phyloP scores from a whole-genome alignment of 2,329 filamentous ascomycete genomes.

The Sarocladium strictum region DNA sequence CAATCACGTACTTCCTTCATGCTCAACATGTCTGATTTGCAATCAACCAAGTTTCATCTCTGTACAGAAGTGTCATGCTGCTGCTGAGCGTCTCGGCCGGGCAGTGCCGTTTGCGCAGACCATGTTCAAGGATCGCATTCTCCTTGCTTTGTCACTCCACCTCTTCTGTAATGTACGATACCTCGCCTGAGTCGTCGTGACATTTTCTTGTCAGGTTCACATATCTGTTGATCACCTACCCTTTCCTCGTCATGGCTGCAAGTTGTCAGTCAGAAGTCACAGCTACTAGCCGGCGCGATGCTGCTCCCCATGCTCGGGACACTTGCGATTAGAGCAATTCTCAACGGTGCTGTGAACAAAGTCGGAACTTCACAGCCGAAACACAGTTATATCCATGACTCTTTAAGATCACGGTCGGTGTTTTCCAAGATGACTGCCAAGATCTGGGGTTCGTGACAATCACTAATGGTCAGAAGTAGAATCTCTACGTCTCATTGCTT shows the following conservation, averaged over 20 bases:
- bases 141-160: slow-evolving; percentile 39
- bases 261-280: slow-evolving; percentile 39
- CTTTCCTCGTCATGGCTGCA: slow-evolving; percentile 44
- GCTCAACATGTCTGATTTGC: too few species aligned
- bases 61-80: slow-evolving; percentile 24
- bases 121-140: slow-evolving; percentile 21
- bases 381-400: slow-evolving; percentile 36
- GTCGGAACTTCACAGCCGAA: slow-evolving; percentile 36
- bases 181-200: slow-evolving; percentile 34
- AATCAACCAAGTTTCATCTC: too few species aligned
- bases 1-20: too few species aligned
- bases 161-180: slow-evolving; percentile 44
- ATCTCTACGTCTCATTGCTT: slow-evolving; percentile 17
- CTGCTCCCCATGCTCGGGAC: slow-evolving; percentile 47
- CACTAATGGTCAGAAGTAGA: slow-evolving; percentile 30
- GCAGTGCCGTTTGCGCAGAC: slow-evolving; percentile 20
- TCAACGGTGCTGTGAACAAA: slow-evolving; percentile 36
- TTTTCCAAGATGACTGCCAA: slow-evolving; percentile 32
- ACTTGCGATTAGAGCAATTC: slow-evolving; percentile 37
- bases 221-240: slow-evolving; percentile 42
- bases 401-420: slow-evolving; percentile 36
- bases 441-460: slow-evolving; percentile 44
- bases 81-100: slow-evolving; percentile 22
- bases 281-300: slow-evolving; percentile 43
- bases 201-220: slow-evolving; percentile 44